phyloP scores from a whole-genome alignment of 1,139 yeast species.

The Lodderomyces orthopsilosis region DNA sequence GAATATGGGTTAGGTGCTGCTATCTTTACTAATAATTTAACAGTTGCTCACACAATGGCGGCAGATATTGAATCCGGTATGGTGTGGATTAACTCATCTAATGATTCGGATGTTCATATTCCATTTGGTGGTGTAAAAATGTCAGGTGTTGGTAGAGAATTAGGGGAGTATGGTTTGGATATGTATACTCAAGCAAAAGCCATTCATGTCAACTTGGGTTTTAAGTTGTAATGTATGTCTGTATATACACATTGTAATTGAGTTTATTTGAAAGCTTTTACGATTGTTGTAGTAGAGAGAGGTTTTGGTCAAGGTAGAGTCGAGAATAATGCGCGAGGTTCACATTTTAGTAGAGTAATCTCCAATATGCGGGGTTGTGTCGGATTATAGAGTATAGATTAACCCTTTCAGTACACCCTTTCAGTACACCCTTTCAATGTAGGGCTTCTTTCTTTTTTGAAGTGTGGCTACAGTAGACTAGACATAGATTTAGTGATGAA shows the following conservation, averaged over 20 bases:
- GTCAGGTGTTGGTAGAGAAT: slow-evolving; percentile 86
- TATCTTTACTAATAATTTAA: slow-evolving; percentile 62
- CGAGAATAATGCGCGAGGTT: too few relatives aligned
- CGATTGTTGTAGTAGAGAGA: background rate
- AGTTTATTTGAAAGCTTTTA: too few relatives aligned
- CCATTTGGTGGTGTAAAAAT: slow-evolving; percentile 81
- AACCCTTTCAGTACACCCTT: too few relatives aligned
- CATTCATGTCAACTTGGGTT: slow-evolving; percentile 63
- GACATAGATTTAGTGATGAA: too few relatives aligned
- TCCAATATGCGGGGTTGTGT: too few relatives aligned
- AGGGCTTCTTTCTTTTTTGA: too few relatives aligned
- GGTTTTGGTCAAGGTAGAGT: background rate
- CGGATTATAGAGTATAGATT: too few relatives aligned
- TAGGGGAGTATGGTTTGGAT: slow-evolving; percentile 78
- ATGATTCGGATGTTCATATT: slow-evolving; percentile 69
- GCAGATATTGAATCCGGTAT: slow-evolving; percentile 50
- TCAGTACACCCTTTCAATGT: too few relatives aligned
- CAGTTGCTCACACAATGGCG: slow-evolving; percentile 45
- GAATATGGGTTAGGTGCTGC: slow-evolving; percentile 70
- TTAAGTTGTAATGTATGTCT: slow-evolving; percentile 17
- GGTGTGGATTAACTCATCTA: slow-evolving; percentile 65
- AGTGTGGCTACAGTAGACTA: too few relatives aligned
- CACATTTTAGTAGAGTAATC: too few relatives aligned
- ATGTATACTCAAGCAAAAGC: slow-evolving; percentile 81
- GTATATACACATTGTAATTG: background rate